Conservation (phyloP, 768 basidiomycete species). For the Trametes elegans region DNA sequence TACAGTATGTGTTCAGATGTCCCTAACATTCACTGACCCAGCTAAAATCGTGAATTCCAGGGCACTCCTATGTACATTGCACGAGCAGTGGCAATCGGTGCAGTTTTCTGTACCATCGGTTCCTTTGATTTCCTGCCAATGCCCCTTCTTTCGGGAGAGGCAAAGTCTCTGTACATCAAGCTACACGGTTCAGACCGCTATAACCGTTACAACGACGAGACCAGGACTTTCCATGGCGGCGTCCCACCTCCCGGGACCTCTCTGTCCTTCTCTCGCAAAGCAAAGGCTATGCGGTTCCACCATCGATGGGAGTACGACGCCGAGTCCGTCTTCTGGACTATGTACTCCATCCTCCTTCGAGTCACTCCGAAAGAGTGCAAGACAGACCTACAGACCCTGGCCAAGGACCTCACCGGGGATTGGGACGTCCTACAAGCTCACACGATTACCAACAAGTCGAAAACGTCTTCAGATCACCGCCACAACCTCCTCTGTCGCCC, state of each 20-base stretch:
- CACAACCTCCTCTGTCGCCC: no score
- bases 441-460: no score
- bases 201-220: slow-evolving; percentile 7
- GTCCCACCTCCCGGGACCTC: not conserved
- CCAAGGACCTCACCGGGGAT: no score
- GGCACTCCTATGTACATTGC: slow-evolving; percentile 6
- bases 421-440: no score
- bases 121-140: not conserved
- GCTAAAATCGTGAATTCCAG: no score
- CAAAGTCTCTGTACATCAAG: not conserved
- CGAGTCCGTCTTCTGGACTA: slow-evolving; percentile 14
- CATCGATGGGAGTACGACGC: slow-evolving; percentile 18
- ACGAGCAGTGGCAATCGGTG: not conserved
- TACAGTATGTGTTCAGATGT: not conserved
- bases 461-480: no score
- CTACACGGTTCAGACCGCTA: slow-evolving; percentile 9
- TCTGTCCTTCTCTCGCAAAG: not conserved
- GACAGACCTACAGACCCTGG: not conserved
- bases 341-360: not conserved
- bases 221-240: not conserved
- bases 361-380: not conserved
- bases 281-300: not conserved
- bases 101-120: not conserved
- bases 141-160: not conserved
- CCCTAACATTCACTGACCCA: no score